Conservation (phyloP, 192 early-diverging fungal species). For the Coemansia sp. region DNA sequence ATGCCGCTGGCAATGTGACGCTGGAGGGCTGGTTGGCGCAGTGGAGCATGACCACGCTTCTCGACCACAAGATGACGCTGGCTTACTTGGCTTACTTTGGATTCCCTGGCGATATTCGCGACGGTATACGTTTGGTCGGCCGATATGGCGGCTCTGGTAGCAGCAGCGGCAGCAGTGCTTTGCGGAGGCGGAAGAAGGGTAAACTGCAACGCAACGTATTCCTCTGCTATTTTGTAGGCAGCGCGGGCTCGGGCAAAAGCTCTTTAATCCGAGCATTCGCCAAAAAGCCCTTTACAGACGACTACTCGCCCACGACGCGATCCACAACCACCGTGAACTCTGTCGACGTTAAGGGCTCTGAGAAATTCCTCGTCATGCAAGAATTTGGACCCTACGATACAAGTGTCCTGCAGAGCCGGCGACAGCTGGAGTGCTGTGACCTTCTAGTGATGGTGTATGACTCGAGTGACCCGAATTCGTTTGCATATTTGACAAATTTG, state of each 20-base stretch:
- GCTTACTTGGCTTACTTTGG: constrained; percentile 97
- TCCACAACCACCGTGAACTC: constrained; percentile 89
- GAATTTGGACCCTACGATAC: constrained; percentile 89
- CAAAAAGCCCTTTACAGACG: constrained; percentile 74
- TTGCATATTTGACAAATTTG: constrained; percentile 84
- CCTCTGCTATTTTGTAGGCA: constrained; percentile 93
- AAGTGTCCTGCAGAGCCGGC: constrained; percentile 87
- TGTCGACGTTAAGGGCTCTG: constrained; percentile 89
- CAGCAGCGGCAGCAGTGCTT: constrained; percentile 48
- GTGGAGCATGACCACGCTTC: constrained; percentile 98
- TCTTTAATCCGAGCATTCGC: constrained; percentile 83
- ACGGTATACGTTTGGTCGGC: constrained; percentile 72
- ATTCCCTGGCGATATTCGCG: constrained; percentile 85
- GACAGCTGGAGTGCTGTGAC: constrained; percentile 85
- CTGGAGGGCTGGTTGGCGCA: constrained; percentile 97
- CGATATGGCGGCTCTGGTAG: constrained; percentile 14
- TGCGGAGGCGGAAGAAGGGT: constrained; percentile 73
- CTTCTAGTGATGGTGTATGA: constrained; percentile 95
- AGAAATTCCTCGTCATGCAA: constrained; percentile 96
- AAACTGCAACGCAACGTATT: constrained; percentile 90
- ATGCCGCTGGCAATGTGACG: constrained; percentile 85
- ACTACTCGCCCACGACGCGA: constrained; percentile 74
- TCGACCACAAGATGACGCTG: constrained; percentile 87
- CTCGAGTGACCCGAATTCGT: constrained; percentile 89
- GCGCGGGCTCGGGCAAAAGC: constrained; percentile 90